Percentiles rank a stretch among this genome's conserved stretches.
These are phyloP conservation scores for Heritiera littoralis DNA, from an alignment of 345 rosid genomes.

Conservation along the genomic window DNA sequence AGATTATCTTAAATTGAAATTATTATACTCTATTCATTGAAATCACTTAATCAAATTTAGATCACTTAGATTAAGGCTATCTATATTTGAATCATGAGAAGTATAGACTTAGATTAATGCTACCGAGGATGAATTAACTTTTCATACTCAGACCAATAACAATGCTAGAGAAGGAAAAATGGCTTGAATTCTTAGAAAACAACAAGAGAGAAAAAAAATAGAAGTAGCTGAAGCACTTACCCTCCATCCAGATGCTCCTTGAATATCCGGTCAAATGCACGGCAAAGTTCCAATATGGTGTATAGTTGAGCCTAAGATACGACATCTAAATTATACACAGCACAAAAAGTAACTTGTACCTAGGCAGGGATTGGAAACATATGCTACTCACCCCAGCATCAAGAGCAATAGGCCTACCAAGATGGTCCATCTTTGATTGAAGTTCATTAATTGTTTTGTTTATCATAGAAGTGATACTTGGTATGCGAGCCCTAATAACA, in stretches of 20 bases:
- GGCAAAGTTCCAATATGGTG: conserved; percentile 24
- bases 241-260: conserved; percentile 87
- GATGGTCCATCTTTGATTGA: conserved; percentile 64
- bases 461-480: conserved; percentile 59
- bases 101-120: background rate
- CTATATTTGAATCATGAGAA: background rate
- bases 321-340: conserved; percentile 8
- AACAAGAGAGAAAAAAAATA: background rate
- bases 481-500: conserved; percentile 64
- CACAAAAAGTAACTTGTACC: background rate
- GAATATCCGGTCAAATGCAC: conserved; percentile 65
- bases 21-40: background rate
- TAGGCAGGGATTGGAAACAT: background rate
- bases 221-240: conserved; percentile 30
- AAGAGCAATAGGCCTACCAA: conserved; percentile 67
- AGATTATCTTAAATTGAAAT: background rate
- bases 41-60: background rate
- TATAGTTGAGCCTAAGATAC: conserved; percentile 61
- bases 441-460: conserved; percentile 72
- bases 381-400: conserved; percentile 61
- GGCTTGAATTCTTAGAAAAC: background rate
- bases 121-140: background rate
- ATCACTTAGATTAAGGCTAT: background rate
- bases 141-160: background rate
- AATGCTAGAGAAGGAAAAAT: background rate